These are phyloP conservation scores for Digitaria exilis DNA, from an alignment of 202 grass and related monocot genomes.

Conservation along the genomic window DNA sequence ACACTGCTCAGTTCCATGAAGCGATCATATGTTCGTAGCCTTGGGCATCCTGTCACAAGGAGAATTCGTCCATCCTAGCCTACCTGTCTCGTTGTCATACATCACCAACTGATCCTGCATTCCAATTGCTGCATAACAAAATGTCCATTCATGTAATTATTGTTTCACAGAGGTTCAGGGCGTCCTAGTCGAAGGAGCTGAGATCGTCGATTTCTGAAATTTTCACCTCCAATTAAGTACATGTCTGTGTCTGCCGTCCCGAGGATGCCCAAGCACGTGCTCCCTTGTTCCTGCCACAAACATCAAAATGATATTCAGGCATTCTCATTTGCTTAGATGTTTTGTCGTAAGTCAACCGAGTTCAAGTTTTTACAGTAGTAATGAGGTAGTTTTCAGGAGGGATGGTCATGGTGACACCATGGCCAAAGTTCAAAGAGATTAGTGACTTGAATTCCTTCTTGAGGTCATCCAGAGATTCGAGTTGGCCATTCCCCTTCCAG, in stretches of 20 bases:
- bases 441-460: slow-evolving; percentile 61
- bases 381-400: slow-evolving; percentile 74
- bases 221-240: slow-evolving; percentile 62
- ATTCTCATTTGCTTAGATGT: background rate
- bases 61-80: background rate
- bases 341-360: background rate
- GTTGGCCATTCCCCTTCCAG: slow-evolving; percentile 36
- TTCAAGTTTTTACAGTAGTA: slow-evolving; percentile 43
- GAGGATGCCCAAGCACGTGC: slow-evolving; percentile 66
- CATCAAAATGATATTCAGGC: background rate
- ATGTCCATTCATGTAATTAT: background rate
- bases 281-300: slow-evolving; percentile 49
- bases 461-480: slow-evolving; percentile 52
- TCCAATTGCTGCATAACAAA: background rate
- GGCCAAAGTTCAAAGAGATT: slow-evolving; percentile 40
- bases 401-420: slow-evolving; percentile 44
- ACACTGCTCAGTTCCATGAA: too few species aligned
- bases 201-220: background rate
- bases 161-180: background rate
- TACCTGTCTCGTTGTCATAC: background rate
- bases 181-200: background rate
- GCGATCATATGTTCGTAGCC: background rate
- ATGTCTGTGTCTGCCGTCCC: slow-evolving; percentile 33
- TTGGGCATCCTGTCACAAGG: background rate
- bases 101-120: background rate